Conservation (phyloP, 805 yeast genomes). For the Brettanomyces custersianus region DNA sequence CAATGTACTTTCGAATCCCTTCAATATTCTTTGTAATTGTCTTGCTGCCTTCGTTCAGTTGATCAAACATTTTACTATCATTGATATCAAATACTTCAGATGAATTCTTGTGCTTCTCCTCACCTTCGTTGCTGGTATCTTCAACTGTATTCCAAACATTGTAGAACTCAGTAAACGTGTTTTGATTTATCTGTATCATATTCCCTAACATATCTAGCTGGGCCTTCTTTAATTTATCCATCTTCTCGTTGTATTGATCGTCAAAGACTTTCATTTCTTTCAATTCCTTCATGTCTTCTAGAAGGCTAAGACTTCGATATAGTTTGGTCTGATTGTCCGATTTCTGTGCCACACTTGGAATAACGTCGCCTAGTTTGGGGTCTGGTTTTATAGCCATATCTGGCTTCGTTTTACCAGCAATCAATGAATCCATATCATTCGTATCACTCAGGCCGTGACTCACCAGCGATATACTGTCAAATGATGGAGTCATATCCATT, state of each 20-base stretch:
- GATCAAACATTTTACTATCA: slow-evolving; percentile 40
- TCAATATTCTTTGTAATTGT: slow-evolving; percentile 40
- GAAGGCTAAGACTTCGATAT: slow-evolving; percentile 82
- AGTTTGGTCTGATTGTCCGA: slow-evolving; percentile 65
- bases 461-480: too few relatives aligned
- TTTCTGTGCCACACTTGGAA: slow-evolving; percentile 47
- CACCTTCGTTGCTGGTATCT: not conserved
- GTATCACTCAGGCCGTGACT: too few relatives aligned
- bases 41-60: slow-evolving; percentile 39
- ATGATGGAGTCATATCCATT: too few relatives aligned
- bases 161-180: slow-evolving; percentile 22
- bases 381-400: not conserved
- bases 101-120: not conserved
- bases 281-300: slow-evolving; percentile 68
- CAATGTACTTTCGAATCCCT: slow-evolving; percentile 43
- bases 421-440: too few relatives aligned
- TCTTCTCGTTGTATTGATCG: slow-evolving; percentile 38
- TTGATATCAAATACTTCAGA: slow-evolving; percentile 15
- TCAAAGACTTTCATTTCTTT: slow-evolving; percentile 45
- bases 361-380: slow-evolving; percentile 27
- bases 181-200: slow-evolving; percentile 26
- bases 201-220: slow-evolving; percentile 40
- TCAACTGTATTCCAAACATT: slow-evolving; percentile 15
- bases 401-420: too few relatives aligned
- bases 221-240: slow-evolving; percentile 44